phyloP scores from a whole-genome alignment of 1,284 basidiomycete species.

The Sphaerobolus stellatus region DNA sequence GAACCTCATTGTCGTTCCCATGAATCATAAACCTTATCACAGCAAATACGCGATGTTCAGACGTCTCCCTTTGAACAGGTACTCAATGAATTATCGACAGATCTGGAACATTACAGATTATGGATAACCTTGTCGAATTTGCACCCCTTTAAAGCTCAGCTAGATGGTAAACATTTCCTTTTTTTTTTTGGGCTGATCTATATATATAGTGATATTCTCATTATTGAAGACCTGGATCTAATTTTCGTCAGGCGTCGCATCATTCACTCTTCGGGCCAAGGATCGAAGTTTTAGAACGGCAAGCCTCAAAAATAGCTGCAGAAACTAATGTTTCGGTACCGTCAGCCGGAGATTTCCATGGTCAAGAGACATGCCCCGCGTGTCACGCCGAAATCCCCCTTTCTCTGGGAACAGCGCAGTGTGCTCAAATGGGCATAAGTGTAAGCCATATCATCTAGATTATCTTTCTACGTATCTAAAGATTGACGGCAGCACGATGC shows the following conservation, averaged over 20 bases:
- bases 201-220: constrained; percentile 13
- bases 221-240: constrained; percentile 49
- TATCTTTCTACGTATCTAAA: not conserved
- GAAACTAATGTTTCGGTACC: constrained; percentile 34
- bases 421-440: constrained; percentile 72
- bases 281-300: constrained; percentile 45
- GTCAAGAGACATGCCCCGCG: constrained; percentile 58
- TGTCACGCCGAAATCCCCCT: constrained; percentile 58
- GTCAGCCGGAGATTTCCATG: constrained; percentile 42
- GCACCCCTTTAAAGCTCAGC: not conserved
- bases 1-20: not conserved
- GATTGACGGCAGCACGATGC: constrained; percentile 54
- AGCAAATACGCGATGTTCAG: not conserved
- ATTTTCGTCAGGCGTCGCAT: constrained; percentile 58
- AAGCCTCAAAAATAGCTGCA: constrained; percentile 48
- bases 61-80: not conserved
- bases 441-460: constrained; percentile 35
- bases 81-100: not conserved
- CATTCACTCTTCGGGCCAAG: constrained; percentile 51
- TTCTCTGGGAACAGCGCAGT: constrained; percentile 53
- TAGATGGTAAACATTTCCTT: not conserved
- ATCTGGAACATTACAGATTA: not conserved
- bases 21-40: not conserved
- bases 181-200: not conserved
- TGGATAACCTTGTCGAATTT: not conserved